Percentiles rank a stretch among this genome's conserved stretches.
These are phyloP conservation scores for Punica granatum DNA, from an alignment of 345 rosid species.

Conservation along the genomic window DNA sequence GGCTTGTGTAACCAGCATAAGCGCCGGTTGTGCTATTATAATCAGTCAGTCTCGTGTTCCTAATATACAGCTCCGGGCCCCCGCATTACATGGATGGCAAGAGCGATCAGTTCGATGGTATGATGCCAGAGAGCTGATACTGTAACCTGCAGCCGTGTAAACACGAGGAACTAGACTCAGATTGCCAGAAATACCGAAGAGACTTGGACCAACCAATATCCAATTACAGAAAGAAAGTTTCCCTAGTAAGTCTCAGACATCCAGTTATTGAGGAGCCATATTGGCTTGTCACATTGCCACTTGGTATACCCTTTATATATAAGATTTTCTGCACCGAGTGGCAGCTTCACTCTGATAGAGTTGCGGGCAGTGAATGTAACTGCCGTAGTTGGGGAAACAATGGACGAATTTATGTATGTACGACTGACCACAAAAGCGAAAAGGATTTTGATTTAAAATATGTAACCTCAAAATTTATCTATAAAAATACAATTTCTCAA, in stretches of 20 bases:
- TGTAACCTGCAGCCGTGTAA: conserved; percentile 41
- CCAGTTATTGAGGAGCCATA: conserved; percentile 58
- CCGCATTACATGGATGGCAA: conserved; percentile 57
- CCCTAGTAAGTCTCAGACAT: conserved; percentile 33
- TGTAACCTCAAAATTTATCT: too few relatives aligned
- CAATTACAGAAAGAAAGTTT: conserved; percentile 4
- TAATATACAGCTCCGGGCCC: conserved; percentile 29
- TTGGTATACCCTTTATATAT: too few relatives aligned
- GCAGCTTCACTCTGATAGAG: conserved; percentile 63
- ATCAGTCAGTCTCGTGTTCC: conserved; percentile 28
- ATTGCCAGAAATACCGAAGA: neutral
- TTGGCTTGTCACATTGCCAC: too few relatives aligned
- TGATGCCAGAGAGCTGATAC: conserved; percentile 46
- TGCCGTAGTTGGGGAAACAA: conserved; percentile 48
- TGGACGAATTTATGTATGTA: too few relatives aligned
- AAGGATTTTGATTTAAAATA: too few relatives aligned
- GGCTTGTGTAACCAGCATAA: conserved; percentile 54
- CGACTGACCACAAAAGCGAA: too few relatives aligned
- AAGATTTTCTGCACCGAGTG: too few relatives aligned
- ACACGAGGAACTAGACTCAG: neutral
- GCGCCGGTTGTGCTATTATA: conserved; percentile 55
- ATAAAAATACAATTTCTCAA: too few relatives aligned
- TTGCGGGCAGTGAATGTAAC: conserved; percentile 53
- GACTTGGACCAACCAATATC: neutral
- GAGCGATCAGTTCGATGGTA: conserved; percentile 26